phyloP scores from a whole-genome alignment of 164 flowering plant genomes.

The Vitis cinerea region DNA sequence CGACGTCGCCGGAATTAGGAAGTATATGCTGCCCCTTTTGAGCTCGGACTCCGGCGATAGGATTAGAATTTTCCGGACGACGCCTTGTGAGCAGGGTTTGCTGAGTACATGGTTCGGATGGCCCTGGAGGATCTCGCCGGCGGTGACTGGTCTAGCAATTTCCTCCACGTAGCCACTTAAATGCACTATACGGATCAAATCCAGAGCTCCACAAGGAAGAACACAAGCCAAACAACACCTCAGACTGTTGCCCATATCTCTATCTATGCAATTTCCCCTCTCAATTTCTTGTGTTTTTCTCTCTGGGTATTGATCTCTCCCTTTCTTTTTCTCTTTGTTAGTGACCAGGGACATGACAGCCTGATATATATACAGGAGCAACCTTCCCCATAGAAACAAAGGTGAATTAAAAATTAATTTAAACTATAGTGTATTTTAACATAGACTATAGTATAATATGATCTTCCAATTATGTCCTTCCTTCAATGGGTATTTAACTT shows the following conservation, averaged over 20 bases:
- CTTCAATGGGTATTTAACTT: slow-evolving; percentile 1
- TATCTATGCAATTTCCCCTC: background rate
- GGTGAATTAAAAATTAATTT: no score
- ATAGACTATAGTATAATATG: background rate
- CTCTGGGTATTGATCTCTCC: background rate
- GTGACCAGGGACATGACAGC: no score
- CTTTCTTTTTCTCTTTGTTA: background rate
- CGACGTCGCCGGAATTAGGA: slow-evolving; percentile 66
- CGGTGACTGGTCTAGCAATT: slow-evolving; percentile 58
- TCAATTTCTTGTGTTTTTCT: background rate
- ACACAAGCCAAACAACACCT: slow-evolving; percentile 93
- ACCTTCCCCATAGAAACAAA: no score
- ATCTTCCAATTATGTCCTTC: background rate
- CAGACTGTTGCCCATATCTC: slow-evolving; percentile 73
- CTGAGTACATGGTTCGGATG: slow-evolving; percentile 79
- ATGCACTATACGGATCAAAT: slow-evolving; percentile 87
- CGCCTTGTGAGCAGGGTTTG: slow-evolving; percentile 64
- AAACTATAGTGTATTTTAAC: no score
- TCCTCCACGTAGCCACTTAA: slow-evolving; percentile 79
- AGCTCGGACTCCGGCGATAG: slow-evolving; percentile 77
- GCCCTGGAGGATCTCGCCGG: slow-evolving; percentile 62
- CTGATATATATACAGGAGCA: no score
- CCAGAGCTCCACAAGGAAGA: slow-evolving; percentile 89
- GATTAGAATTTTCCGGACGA: slow-evolving; percentile 53
- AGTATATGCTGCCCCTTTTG: slow-evolving; percentile 80